A percentile compares a stretch with the other conserved stretches of the same genome.
Conservation (phyloP, 2,329 filamentous ascomycete species). For the Fusarium hostae region DNA sequence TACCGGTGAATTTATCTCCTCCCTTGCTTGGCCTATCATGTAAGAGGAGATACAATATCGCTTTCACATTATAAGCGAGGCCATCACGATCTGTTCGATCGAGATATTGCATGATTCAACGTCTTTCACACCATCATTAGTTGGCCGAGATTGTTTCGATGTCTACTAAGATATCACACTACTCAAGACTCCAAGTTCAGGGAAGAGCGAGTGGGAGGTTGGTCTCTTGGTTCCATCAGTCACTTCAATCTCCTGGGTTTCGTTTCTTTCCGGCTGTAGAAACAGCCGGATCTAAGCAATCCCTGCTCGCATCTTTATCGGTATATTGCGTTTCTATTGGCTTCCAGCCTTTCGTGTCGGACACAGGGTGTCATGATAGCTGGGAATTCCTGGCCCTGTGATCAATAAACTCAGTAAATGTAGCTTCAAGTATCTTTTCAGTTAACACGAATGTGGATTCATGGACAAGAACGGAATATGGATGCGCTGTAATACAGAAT, state of each 20-base stretch:
- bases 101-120: constrained; percentile 5
- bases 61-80: not conserved
- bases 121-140: not conserved
- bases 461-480: not conserved
- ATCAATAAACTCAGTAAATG: not conserved
- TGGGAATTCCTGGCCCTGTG: not conserved
- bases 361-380: not conserved
- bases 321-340: not conserved
- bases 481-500: not conserved
- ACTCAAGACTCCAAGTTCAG: not conserved
- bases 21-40: constrained; percentile 6
- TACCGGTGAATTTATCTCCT: constrained; percentile 6
- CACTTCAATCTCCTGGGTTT: not conserved
- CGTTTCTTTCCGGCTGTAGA: not conserved
- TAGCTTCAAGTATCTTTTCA: constrained; percentile 8
- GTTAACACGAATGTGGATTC: not conserved
- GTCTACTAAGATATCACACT: not conserved
- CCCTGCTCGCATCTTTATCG: not conserved
- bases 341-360: not conserved
- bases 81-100: constrained; percentile 18
- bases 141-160: not conserved
- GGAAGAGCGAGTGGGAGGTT: not conserved
- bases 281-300: not conserved
- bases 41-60: not conserved
- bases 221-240: not conserved